phyloP scores from a whole-genome alignment of 176 grass and related monocot species.

The Secale cereale region DNA sequence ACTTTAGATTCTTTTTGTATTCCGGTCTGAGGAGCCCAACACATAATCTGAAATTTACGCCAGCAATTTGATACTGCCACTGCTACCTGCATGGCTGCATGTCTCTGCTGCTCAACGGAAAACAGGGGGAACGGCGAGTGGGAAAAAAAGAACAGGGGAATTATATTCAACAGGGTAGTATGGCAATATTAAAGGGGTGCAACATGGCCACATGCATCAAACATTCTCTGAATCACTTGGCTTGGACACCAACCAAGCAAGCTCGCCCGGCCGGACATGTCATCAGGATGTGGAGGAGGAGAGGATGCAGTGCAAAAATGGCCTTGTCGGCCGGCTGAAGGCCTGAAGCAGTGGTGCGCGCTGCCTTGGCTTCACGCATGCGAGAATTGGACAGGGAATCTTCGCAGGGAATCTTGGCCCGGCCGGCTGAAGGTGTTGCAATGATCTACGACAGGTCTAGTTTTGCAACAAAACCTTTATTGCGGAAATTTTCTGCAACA shows the following conservation, averaged over 20 bases:
- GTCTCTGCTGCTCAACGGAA: background rate
- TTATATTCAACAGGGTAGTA: too few species aligned
- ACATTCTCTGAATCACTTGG: background rate
- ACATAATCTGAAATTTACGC: background rate
- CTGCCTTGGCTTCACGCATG: background rate
- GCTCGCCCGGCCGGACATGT: background rate
- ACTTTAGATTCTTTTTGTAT: background rate
- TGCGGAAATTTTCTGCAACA: too few species aligned
- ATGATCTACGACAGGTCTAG: too few species aligned
- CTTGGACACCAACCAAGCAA: slow-evolving; percentile 39
- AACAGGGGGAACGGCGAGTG: background rate
- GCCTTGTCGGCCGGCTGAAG: background rate
- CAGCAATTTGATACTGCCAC: background rate
- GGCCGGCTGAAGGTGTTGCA: too few species aligned
- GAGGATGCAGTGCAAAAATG: background rate
- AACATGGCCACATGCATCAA: background rate
- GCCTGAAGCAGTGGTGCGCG: background rate
- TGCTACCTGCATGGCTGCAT: background rate
- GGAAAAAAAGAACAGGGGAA: background rate
- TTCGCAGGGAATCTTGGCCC: background rate
- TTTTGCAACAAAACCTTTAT: too few species aligned
- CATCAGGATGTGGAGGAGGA: background rate
- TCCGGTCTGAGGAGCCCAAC: background rate
- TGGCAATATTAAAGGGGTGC: background rate
- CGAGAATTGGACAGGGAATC: background rate